phyloP scores from a whole-genome alignment of 139 green algal species.

The Chlorella sp. region DNA sequence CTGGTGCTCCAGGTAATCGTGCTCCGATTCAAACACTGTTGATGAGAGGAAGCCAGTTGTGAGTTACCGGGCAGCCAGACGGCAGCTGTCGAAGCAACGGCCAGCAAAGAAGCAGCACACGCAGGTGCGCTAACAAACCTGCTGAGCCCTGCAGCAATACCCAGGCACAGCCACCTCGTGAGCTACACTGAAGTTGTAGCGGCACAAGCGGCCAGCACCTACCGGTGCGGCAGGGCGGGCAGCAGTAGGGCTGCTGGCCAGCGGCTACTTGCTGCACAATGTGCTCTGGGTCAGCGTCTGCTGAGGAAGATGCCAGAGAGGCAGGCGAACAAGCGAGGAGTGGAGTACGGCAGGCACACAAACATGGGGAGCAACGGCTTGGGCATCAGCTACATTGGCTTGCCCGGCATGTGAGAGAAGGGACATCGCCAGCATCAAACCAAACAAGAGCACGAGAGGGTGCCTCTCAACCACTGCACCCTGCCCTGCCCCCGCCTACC shows the following conservation, averaged over 20 bases:
- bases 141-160: neutral
- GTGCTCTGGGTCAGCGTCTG: neutral
- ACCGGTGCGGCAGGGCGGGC: constrained; percentile 16
- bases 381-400: neutral
- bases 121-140: neutral
- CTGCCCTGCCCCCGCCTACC: neutral
- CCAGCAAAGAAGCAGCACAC: neutral
- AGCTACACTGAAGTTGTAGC: neutral
- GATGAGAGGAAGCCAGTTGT: neutral
- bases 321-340: neutral
- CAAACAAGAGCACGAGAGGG: too few species aligned
- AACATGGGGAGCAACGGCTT: neutral
- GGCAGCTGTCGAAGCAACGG: neutral
- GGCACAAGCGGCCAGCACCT: neutral
- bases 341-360: neutral
- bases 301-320: neutral
- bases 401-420: neutral
- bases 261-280: neutral
- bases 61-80: neutral
- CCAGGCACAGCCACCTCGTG: neutral
- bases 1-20: neutral
- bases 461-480: too few species aligned
- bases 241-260: constrained; percentile 19
- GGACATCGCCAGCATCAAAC: too few species aligned
- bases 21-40: neutral